These are phyloP conservation scores for Acanthochlamys bracteata DNA, from an alignment of 106 monocot species.

Conservation along the genomic window DNA sequence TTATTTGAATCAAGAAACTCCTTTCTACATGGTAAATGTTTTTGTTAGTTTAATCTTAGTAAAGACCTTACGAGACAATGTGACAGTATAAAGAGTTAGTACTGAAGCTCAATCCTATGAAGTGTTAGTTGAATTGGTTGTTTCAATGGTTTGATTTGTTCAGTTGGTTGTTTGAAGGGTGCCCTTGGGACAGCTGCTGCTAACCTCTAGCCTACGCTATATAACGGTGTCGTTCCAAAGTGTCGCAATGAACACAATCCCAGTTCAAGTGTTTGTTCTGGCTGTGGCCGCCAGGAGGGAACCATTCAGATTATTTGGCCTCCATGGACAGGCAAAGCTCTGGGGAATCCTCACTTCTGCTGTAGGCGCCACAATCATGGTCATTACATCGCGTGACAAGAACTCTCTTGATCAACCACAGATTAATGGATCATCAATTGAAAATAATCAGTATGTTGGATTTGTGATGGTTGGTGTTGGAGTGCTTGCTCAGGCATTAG, in stretches of 20 bases:
- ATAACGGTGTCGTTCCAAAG: conserved; percentile 33
- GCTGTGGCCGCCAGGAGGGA: conserved; percentile 26
- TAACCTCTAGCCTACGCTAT: conserved; percentile 25
- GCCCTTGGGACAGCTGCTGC: conserved; percentile 19
- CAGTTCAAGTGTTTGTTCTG: conserved; percentile 31
- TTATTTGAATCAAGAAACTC: no score
- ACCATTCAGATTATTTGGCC: conserved; percentile 15
- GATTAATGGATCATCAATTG: not conserved
- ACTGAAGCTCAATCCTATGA: no score
- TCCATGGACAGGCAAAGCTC: conserved; percentile 30
- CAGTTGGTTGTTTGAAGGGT: conserved; percentile 9
- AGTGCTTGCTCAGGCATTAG: conserved; percentile 14
- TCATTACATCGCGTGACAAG: conserved; percentile 3
- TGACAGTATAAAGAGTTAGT: no score
- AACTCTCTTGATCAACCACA: not conserved
- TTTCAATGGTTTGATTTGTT: no score
- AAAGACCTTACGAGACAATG: no score
- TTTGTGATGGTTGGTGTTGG: conserved; percentile 15
- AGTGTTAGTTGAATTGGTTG: no score
- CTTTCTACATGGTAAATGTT: no score
- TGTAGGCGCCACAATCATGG: conserved; percentile 26
- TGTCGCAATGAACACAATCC: conserved; percentile 20
- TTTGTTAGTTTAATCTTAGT: no score
- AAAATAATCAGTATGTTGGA: conserved; percentile 2
- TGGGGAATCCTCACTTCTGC: conserved; percentile 27